Evolutionary conservation across 2,329 filamentous ascomycete species (phyloP).

Genomic region (Xylaria polymorpha): DNA sequence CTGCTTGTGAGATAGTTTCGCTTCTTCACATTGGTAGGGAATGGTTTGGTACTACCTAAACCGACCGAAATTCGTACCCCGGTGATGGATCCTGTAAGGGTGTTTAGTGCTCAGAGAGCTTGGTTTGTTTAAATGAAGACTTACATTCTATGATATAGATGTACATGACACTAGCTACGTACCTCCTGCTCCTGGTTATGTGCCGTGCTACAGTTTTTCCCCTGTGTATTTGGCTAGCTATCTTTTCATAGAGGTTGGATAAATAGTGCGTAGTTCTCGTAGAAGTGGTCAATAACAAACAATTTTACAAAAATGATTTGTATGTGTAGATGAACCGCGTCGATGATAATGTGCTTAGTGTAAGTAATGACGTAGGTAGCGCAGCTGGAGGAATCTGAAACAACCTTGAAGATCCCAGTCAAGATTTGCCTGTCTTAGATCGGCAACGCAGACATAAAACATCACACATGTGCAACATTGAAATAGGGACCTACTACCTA

Average conservation of each 20-base stretch:
- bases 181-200: conserved; percentile 1
- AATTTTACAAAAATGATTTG: not conserved
- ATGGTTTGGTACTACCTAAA: conserved; percentile 1
- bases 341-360: not conserved
- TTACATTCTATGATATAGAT: not conserved
- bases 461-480: not conserved
- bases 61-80: conserved; percentile 14
- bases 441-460: conserved; percentile 15
- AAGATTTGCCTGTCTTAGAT: conserved; percentile 34
- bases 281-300: not conserved
- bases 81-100: conserved; percentile 13
- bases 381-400: conserved; percentile 27
- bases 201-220: not conserved
- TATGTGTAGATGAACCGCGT: not conserved
- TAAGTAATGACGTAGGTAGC: conserved; percentile 30
- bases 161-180: not conserved
- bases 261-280: not conserved
- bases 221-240: not conserved
- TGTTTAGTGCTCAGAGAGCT: conserved; percentile 16
- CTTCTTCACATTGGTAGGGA: conserved; percentile 10
- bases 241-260: too few species aligned
- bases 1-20: not conserved
- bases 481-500: not conserved
- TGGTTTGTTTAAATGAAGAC: conserved; percentile 25
- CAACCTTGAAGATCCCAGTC: conserved; percentile 21